phyloP scores from a whole-genome alignment of 1,284 basidiomycete species.

The Irpex sp. region DNA sequence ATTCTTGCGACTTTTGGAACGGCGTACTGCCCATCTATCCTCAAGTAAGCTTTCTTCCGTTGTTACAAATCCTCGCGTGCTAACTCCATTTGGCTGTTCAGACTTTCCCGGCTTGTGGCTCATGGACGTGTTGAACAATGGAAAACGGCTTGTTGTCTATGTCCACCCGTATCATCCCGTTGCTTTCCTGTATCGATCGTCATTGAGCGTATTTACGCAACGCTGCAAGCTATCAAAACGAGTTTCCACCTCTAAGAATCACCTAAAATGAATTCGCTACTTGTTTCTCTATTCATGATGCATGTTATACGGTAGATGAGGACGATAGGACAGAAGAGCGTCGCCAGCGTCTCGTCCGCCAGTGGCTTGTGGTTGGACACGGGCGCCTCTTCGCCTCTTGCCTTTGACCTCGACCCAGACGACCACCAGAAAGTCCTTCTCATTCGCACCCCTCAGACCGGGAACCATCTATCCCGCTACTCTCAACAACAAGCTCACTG shows the following conservation, averaged over 20 bases:
- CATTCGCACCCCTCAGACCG: neutral
- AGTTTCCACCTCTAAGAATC: too few species aligned
- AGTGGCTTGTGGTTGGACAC: neutral
- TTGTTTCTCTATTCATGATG: too few species aligned
- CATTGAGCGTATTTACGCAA: neutral
- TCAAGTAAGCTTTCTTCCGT: conserved; percentile 16
- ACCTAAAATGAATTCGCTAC: too few species aligned
- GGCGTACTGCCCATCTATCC: conserved; percentile 24
- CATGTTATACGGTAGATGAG: too few species aligned
- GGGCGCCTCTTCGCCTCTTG: neutral
- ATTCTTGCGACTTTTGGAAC: conserved; percentile 27
- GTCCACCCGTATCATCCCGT: too few species aligned
- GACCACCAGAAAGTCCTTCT: neutral
- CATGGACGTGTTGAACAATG: conserved; percentile 10
- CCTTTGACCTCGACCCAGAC: conserved; percentile 3
- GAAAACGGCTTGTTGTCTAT: too few species aligned
- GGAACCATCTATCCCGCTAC: neutral
- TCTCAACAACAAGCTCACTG: neutral
- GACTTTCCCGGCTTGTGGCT: conserved; percentile 17
- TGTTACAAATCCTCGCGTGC: neutral
- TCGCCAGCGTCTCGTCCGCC: neutral
- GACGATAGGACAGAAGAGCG: neutral
- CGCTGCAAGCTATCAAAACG: neutral
- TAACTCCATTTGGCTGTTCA: neutral
- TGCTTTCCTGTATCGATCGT: neutral